A percentile compares a stretch with the other conserved stretches of the same genome.
Conservation (phyloP, 2,329 filamentous ascomycete genomes). For the Lasiodiplodia hormozganensis region DNA sequence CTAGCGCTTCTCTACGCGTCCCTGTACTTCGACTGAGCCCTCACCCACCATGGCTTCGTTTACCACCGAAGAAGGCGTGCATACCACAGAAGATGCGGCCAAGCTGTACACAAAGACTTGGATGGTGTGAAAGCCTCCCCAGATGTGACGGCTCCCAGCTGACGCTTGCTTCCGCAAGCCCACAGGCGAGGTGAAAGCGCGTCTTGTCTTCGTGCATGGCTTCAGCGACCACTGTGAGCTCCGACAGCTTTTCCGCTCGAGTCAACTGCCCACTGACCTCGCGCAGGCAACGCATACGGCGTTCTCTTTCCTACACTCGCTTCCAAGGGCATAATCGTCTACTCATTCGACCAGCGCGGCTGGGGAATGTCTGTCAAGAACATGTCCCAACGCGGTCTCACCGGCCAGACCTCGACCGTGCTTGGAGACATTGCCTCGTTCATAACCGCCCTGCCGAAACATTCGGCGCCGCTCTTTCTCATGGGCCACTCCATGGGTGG, state of each 20-base stretch:
- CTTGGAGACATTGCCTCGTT: slow-evolving; percentile 81
- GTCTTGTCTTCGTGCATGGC: slow-evolving; percentile 84
- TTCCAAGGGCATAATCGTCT: slow-evolving; percentile 73
- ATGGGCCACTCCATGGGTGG: slow-evolving; percentile 94
- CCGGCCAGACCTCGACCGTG: slow-evolving; percentile 75
- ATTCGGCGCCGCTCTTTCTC: slow-evolving; percentile 71
- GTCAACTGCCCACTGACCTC: not conserved
- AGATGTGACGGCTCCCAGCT: slow-evolving; percentile 19
- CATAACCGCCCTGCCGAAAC: slow-evolving; percentile 62
- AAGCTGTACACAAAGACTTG: slow-evolving; percentile 69
- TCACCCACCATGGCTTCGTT: slow-evolving; percentile 37
- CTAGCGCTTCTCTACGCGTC: not conserved
- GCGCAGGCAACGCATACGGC: slow-evolving; percentile 73
- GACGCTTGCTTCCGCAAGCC: slow-evolving; percentile 53
- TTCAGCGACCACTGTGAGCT: slow-evolving; percentile 78
- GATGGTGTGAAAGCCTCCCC: slow-evolving; percentile 52
- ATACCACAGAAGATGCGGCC: slow-evolving; percentile 58
- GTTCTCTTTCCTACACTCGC: slow-evolving; percentile 76
- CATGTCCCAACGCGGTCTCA: slow-evolving; percentile 70
- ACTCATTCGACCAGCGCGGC: slow-evolving; percentile 83
- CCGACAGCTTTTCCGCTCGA: not conserved
- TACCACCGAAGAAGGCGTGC: slow-evolving; percentile 57
- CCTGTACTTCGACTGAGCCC: not conserved
- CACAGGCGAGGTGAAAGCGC: slow-evolving; percentile 66
- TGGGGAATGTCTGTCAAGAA: slow-evolving; percentile 78